Conservation (phyloP, 345 rosid species). For the Eucalyptus shirleyi region DNA sequence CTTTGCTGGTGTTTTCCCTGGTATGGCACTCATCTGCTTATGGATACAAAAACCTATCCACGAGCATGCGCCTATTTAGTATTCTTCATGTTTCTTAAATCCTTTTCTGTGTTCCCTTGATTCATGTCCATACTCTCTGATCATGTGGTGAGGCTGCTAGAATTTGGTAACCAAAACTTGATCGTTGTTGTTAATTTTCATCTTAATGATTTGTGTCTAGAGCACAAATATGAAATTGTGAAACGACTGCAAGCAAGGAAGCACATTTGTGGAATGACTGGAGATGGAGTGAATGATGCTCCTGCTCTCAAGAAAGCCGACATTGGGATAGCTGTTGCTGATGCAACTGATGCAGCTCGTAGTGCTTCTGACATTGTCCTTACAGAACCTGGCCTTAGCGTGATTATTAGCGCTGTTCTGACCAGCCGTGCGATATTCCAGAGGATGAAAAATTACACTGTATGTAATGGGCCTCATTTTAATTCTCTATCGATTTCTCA, state of each 20-base stretch:
- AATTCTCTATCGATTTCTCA: not conserved
- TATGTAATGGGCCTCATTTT: constrained; percentile 10
- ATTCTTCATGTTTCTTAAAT: not conserved
- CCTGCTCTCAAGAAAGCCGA: constrained; percentile 99
- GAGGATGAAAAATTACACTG: constrained; percentile 96
- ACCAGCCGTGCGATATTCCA: constrained; percentile 98
- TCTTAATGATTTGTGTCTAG: constrained; percentile 10
- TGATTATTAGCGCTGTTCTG: constrained; percentile 94
- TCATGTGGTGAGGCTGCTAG: not conserved
- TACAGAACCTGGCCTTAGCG: constrained; percentile 97
- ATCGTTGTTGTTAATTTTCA: not conserved
- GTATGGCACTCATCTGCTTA: constrained; percentile 16
- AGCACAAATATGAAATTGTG: constrained; percentile 97
- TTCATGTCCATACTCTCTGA: not conserved
- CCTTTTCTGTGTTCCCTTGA: not conserved
- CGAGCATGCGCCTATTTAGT: not conserved
- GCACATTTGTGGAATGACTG: constrained; percentile 99
- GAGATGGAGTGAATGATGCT: constrained; percentile 99
- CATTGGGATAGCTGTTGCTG: constrained; percentile 98
- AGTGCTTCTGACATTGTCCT: constrained; percentile 97
- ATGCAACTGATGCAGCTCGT: constrained; percentile 99
- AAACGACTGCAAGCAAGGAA: constrained; percentile 93
- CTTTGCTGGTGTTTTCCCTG: constrained; percentile 98
- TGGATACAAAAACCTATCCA: not conserved
- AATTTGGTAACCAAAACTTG: not conserved